Evolutionary conservation across 2,329 filamentous ascomycete genomes (phyloP).

Genomic region (Penicillium sp.): DNA sequence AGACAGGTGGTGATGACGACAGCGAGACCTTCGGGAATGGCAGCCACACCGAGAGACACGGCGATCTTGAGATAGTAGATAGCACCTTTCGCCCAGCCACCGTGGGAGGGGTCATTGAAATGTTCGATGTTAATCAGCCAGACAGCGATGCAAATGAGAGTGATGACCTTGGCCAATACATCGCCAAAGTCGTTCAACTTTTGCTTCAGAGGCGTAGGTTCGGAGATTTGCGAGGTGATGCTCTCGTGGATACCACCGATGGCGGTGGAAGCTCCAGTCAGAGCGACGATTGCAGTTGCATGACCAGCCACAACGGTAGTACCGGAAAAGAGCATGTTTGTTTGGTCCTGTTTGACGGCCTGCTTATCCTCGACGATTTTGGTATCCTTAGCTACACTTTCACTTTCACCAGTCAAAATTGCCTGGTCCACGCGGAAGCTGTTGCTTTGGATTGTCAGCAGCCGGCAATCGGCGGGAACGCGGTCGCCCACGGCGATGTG

Average conservation of each 20-base stretch:
- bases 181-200: slow-evolving; percentile 99
- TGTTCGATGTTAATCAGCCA: slow-evolving; percentile 99
- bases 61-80: slow-evolving; percentile 99
- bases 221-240: slow-evolving; percentile 95
- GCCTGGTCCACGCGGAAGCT: slow-evolving; percentile 96
- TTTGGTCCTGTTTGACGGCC: slow-evolving; percentile 94
- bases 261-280: slow-evolving; percentile 85
- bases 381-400: slow-evolving; percentile 87
- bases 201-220: slow-evolving; percentile 94
- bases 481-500: slow-evolving; percentile 85
- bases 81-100: slow-evolving; percentile 90
- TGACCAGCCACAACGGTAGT: slow-evolving; percentile 95
- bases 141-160: slow-evolving; percentile 89
- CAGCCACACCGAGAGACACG: slow-evolving; percentile 93
- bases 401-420: slow-evolving; percentile 93
- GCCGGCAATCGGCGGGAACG: slow-evolving; percentile 88
- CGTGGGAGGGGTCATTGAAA: slow-evolving; percentile 91
- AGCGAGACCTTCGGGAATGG: slow-evolving; percentile 94
- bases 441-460: slow-evolving; percentile 91
- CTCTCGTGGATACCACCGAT: slow-evolving; percentile 99
- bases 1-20: slow-evolving; percentile 99
- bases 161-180: slow-evolving; percentile 94
- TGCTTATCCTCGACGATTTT: slow-evolving; percentile 66
- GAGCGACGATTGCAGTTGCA: slow-evolving; percentile 82
- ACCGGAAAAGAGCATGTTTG: slow-evolving; percentile 97